Percentiles rank a stretch among this genome's conserved stretches.
Conservation (phyloP, 2,329 filamentous ascomycete species). For the Paraconiothyrium brasiliense region DNA sequence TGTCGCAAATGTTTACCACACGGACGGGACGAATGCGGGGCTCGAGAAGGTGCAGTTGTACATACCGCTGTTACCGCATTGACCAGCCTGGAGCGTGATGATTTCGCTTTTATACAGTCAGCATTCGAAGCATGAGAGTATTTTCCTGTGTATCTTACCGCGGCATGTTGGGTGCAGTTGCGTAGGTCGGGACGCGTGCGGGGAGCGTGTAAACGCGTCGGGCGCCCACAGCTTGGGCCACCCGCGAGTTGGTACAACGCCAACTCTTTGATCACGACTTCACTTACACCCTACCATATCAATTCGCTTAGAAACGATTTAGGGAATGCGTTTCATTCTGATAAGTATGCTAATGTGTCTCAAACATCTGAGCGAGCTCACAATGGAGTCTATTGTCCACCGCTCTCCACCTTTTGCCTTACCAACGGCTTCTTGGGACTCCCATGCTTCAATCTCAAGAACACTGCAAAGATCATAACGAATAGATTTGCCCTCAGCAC, state of each 20-base stretch:
- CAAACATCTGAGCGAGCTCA: background rate
- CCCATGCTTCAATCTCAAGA: conserved; percentile 46
- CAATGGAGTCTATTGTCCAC: conserved; percentile 12
- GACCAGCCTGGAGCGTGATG: conserved; percentile 98
- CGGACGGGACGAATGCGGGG: conserved; percentile 7
- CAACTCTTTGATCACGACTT: too few species aligned
- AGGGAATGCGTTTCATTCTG: too few species aligned
- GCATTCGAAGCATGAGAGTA: background rate
- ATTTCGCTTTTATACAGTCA: conserved; percentile 77
- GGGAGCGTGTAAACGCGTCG: conserved; percentile 35
- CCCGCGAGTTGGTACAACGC: background rate
- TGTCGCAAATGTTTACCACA: conserved; percentile 5
- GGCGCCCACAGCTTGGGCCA: conserved; percentile 15
- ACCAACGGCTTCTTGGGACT: conserved; percentile 32
- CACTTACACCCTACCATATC: too few species aligned
- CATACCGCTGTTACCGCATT: conserved; percentile 99
- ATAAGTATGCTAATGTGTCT: background rate
- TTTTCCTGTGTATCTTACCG: conserved; percentile 34
- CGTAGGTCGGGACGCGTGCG: conserved; percentile 40
- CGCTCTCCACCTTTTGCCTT: conserved; percentile 20
- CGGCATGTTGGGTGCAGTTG: conserved; percentile 46
- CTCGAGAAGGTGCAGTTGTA: conserved; percentile 42
- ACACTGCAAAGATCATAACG: conserved; percentile 41
- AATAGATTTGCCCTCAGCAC: conserved; percentile 47
- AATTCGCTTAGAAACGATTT: too few species aligned